These are phyloP conservation scores for Beauveria sp. DNA, from an alignment of 2,329 filamentous ascomycete genomes.

Conservation along the genomic window DNA sequence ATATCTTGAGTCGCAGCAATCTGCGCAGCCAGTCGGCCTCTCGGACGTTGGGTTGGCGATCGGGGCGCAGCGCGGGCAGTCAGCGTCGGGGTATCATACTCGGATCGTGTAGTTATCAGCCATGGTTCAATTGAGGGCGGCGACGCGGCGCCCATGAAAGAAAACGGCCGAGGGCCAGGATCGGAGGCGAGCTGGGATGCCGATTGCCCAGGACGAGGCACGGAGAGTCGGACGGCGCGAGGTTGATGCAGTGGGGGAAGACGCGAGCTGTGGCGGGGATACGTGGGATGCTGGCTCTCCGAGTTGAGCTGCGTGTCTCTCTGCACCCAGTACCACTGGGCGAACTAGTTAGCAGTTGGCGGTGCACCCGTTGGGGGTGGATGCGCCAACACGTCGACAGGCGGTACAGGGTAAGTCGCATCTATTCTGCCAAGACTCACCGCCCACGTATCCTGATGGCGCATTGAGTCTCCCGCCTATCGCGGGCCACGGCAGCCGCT, in stretches of 20 bases:
- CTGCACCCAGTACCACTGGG: not conserved
- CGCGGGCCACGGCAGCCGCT: no score
- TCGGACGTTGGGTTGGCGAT: not conserved
- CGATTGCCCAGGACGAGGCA: not conserved
- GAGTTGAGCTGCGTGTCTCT: slow-evolving; percentile 2
- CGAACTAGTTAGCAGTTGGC: no score
- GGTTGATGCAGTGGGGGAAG: slow-evolving; percentile 12
- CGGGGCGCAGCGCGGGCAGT: slow-evolving; percentile 5
- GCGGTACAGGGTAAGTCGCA: no score
- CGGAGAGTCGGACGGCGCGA: slow-evolving; percentile 4
- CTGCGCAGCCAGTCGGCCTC: not conserved
- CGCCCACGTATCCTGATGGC: no score
- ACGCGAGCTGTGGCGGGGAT: slow-evolving; percentile 11
- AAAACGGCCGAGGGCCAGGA: slow-evolving; percentile 10
- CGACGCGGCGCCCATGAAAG: slow-evolving; percentile 37
- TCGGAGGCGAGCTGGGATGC: slow-evolving; percentile 52
- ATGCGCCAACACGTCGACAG: no score
- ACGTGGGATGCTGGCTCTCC: not conserved
- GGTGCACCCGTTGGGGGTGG: no score
- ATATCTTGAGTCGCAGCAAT: not conserved
- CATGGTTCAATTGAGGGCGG: slow-evolving; percentile 39
- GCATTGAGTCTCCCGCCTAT: no score
- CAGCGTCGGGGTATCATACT: slow-evolving; percentile 29
- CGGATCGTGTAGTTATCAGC: slow-evolving; percentile 36
- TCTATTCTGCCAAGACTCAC: no score